Conservation (phyloP, 352 stramenopile genomes). For the Albugo laibachii region DNA sequence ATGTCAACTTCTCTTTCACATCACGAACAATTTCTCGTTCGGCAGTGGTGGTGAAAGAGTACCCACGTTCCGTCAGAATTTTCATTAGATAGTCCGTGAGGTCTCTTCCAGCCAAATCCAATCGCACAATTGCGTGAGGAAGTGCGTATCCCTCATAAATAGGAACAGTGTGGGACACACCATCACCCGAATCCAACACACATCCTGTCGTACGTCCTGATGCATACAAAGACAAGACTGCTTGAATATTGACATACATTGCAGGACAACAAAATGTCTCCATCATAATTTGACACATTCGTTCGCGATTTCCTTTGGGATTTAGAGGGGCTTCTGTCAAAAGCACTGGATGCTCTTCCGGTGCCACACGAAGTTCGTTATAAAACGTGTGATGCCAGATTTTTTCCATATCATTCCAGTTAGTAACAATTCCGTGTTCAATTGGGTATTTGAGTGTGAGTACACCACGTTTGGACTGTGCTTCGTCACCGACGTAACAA, state of each 20-base stretch:
- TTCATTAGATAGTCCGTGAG: constrained; percentile 86
- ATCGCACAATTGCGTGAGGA: constrained; percentile 79
- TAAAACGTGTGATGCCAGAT: constrained; percentile 99
- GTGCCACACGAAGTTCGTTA: constrained; percentile 89
- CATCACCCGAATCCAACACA: constrained; percentile 61
- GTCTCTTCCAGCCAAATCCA: constrained; percentile 64
- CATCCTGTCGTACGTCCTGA: constrained; percentile 81
- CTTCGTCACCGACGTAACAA: constrained; percentile 85
- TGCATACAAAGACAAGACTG: constrained; percentile 80
- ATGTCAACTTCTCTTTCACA: constrained; percentile 92
- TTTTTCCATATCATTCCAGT: constrained; percentile 99
- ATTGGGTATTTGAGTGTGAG: constrained; percentile 94
- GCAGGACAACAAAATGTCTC: constrained; percentile 75
- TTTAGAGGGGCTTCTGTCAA: constrained; percentile 78
- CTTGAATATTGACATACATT: constrained; percentile 73
- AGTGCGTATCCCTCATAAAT: constrained; percentile 89
- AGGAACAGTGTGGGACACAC: constrained; percentile 18
- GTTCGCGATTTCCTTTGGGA: constrained; percentile 48
- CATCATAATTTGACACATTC: constrained; percentile 85
- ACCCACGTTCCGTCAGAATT: constrained; percentile 73
- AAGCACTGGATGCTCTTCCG: constrained; percentile 92
- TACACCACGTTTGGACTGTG: constrained; percentile 85
- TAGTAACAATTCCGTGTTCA: constrained; percentile 98
- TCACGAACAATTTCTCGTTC: constrained; percentile 79
- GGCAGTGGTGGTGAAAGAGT: constrained; percentile 72